Conservation (phyloP, 2,329 filamentous ascomycete species). For the Colletotrichum sp. region DNA sequence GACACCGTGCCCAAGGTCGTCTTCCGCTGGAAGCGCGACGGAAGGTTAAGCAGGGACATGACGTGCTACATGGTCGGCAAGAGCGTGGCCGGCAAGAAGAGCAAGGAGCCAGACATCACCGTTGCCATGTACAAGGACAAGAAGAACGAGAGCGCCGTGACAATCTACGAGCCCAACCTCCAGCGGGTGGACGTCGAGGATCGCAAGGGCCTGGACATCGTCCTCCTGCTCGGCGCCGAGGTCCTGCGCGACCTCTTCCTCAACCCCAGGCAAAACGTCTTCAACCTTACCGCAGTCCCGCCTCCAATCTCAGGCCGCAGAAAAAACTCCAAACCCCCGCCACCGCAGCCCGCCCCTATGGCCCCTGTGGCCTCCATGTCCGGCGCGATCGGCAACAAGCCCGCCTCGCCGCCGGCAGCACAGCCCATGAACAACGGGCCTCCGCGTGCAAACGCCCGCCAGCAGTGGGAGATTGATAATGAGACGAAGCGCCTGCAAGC, state of each 20-base stretch:
- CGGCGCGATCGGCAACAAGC: slow-evolving; percentile 41
- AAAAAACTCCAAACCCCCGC: slow-evolving; percentile 50
- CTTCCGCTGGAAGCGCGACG: slow-evolving; percentile 90
- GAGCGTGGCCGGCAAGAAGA: slow-evolving; percentile 75
- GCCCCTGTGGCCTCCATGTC: slow-evolving; percentile 39
- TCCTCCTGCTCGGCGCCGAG: slow-evolving; percentile 69
- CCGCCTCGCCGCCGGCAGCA: slow-evolving; percentile 23
- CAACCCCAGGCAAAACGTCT: slow-evolving; percentile 72
- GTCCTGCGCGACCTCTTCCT: slow-evolving; percentile 71
- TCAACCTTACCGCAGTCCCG: slow-evolving; percentile 69
- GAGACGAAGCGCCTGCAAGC: slow-evolving; percentile 78
- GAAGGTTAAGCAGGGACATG: slow-evolving; percentile 84
- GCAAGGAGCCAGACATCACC: slow-evolving; percentile 93
- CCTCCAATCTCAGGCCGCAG: slow-evolving; percentile 32
- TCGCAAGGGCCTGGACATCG: slow-evolving; percentile 88
- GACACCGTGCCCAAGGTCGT: slow-evolving; percentile 74
- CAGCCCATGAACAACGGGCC: slow-evolving; percentile 29
- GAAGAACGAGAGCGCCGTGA: slow-evolving; percentile 69
- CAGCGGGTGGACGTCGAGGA: slow-evolving; percentile 92
- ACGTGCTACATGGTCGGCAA: slow-evolving; percentile 87
- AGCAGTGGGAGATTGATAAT: slow-evolving; percentile 61
- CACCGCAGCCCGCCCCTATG: slow-evolving; percentile 9
- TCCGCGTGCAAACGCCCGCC: slow-evolving; percentile 33
- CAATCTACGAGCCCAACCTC: slow-evolving; percentile 93
- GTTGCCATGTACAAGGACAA: slow-evolving; percentile 83